Percentiles rank a stretch among this genome's conserved stretches.
phyloP scores from a whole-genome alignment of 352 stramenopile genomes.

The Globisporangium yorkense region DNA sequence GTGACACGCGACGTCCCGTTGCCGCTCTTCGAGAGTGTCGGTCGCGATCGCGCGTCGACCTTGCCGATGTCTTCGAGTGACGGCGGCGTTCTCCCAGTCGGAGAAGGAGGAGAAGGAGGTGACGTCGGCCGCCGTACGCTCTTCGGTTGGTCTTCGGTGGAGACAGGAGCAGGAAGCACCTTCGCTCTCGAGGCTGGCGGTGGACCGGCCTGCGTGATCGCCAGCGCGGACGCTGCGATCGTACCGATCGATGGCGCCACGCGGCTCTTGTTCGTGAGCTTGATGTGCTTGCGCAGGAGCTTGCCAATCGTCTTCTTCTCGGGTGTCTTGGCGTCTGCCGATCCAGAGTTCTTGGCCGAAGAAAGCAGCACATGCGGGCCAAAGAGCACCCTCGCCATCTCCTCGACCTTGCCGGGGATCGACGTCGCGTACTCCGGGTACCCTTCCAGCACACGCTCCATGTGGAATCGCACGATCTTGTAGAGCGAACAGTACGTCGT shows the following conservation, averaged over 20 bases:
- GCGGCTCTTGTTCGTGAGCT: constrained; percentile 26
- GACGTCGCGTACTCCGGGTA: constrained; percentile 33
- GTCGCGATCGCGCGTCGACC: background rate
- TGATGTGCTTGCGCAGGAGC: constrained; percentile 46
- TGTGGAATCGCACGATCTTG: constrained; percentile 54
- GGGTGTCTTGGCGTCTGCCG: background rate
- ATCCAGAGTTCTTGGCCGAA: background rate
- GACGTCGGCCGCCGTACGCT: too few species aligned
- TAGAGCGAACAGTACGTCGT: constrained; percentile 62
- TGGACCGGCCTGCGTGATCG: background rate
- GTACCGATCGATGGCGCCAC: constrained; percentile 17
- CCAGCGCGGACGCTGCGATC: constrained; percentile 1
- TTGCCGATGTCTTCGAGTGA: constrained; percentile 1
- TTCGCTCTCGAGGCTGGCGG: too few species aligned
- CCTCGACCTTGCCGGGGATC: constrained; percentile 26
- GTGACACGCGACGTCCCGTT: constrained; percentile 1
- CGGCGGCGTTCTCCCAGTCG: too few species aligned
- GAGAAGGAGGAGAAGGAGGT: too few species aligned
- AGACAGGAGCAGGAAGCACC: too few species aligned
- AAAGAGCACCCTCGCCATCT: constrained; percentile 38
- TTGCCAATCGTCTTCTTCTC: constrained; percentile 40
- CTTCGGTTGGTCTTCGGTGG: too few species aligned
- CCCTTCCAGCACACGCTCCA: constrained; percentile 39
- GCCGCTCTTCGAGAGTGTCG: background rate
- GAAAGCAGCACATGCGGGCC: background rate